Conservation (phyloP, 2,329 filamentous ascomycete genomes). For the Meredithiella fracta region DNA sequence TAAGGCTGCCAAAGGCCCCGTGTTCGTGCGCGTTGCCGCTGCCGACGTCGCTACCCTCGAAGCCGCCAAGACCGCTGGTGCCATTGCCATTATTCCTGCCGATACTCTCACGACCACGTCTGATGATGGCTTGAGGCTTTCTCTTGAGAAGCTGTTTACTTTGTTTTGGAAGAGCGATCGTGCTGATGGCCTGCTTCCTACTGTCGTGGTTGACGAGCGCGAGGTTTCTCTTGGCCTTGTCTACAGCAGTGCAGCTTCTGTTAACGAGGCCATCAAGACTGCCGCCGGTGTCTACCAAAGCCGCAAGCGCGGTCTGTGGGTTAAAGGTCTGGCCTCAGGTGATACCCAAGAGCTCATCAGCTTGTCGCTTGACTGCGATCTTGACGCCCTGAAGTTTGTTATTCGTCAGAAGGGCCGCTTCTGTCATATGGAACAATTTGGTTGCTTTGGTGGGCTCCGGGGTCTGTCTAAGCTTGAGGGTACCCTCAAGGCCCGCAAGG, state of each 20-base stretch:
- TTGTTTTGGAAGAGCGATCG: constrained; percentile 66
- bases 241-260: constrained; percentile 84
- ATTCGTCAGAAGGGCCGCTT: constrained; percentile 84
- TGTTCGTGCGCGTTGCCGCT: constrained; percentile 35
- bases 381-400: constrained; percentile 77
- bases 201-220: constrained; percentile 77
- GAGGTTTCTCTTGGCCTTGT: constrained; percentile 76
- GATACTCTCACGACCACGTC: constrained; percentile 51
- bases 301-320: constrained; percentile 86
- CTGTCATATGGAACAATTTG: constrained; percentile 82
- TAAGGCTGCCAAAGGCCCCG: constrained; percentile 29
- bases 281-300: constrained; percentile 81
- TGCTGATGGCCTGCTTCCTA: constrained; percentile 69
- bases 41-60: constrained; percentile 27
- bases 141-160: constrained; percentile 54
- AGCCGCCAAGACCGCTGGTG: constrained; percentile 32
- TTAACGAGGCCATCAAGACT: constrained; percentile 70
- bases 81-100: constrained; percentile 61
- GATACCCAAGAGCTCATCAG: constrained; percentile 81
- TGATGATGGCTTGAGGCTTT: constrained; percentile 43
- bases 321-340: constrained; percentile 88
- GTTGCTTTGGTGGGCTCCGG: constrained; percentile 74
- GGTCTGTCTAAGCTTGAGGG: constrained; percentile 76
- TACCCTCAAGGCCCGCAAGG: constrained; percentile 67
- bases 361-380: constrained; percentile 80